These are phyloP conservation scores for Cryptococcus depauperatus DNA, from an alignment of 1,284 basidiomycete species.

Conservation along the genomic window DNA sequence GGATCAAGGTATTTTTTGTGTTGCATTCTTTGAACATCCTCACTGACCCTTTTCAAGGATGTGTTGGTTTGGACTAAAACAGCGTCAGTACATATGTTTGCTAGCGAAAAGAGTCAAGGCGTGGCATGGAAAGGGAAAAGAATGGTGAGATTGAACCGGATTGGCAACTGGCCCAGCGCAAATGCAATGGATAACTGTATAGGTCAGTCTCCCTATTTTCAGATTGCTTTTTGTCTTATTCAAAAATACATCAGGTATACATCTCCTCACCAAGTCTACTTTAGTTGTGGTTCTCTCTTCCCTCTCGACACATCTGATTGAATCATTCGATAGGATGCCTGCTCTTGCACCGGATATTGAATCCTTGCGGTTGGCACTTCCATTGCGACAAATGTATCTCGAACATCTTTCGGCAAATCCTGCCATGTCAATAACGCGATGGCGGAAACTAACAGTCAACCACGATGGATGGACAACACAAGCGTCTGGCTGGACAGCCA, in stretches of 20 bases:
- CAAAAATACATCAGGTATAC: constrained; percentile 15
- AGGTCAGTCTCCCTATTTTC: no score
- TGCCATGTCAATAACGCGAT: constrained; percentile 5
- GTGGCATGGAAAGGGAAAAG: constrained; percentile 15
- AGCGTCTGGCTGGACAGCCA: constrained; percentile 20
- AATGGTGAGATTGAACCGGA: constrained; percentile 16
- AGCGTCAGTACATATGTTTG: constrained; percentile 27
- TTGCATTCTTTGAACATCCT: background rate
- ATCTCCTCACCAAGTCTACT: constrained; percentile 11
- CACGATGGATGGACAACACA: constrained; percentile 16
- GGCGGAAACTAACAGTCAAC: constrained; percentile 2
- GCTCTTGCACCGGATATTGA: constrained; percentile 15
- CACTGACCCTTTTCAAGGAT: constrained; percentile 15
- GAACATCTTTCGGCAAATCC: constrained; percentile 17
- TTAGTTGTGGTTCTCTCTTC: constrained; percentile 28
- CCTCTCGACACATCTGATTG: constrained; percentile 31
- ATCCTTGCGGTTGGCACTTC: constrained; percentile 20
- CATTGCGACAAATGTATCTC: constrained; percentile 28
- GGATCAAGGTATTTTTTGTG: constrained; percentile 24
- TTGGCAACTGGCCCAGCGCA: constrained; percentile 40
- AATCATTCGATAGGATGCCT: constrained; percentile 19
- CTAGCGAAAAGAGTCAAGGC: background rate
- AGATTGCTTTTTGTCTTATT: background rate
- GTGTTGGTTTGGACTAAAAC: constrained; percentile 34
- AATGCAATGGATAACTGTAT: constrained; percentile 27